Conservation (phyloP, 192 early-diverging fungal species). For the Paraglomus brasilianum region DNA sequence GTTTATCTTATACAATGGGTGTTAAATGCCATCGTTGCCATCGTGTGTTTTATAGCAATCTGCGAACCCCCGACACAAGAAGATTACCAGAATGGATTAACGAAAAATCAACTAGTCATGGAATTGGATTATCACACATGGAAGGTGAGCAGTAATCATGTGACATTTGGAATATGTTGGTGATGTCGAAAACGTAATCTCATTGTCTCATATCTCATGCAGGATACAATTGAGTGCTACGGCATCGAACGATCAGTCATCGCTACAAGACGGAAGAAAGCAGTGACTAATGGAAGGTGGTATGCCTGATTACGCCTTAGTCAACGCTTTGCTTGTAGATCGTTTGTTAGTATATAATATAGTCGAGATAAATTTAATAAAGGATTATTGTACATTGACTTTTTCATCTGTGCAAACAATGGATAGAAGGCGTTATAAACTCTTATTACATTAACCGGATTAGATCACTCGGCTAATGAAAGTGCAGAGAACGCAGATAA, state of each 20-base stretch:
- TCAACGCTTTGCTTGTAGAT: too few relatives aligned
- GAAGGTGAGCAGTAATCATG: slow-evolving; percentile 47
- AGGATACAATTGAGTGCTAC: slow-evolving; percentile 68
- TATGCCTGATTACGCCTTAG: slow-evolving; percentile 20
- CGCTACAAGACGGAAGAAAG: slow-evolving; percentile 49
- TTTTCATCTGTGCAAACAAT: too few relatives aligned
- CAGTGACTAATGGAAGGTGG: slow-evolving; percentile 42
- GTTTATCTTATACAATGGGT: slow-evolving; percentile 2
- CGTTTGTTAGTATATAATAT: too few relatives aligned
- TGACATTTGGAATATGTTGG: background rate
- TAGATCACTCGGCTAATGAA: too few relatives aligned
- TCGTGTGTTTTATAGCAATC: slow-evolving; percentile 44
- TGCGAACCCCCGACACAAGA: slow-evolving; percentile 68
- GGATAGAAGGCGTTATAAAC: too few relatives aligned
- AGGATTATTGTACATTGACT: too few relatives aligned
- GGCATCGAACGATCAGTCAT: slow-evolving; percentile 60
- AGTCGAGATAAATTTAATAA: too few relatives aligned
- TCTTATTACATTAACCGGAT: too few relatives aligned
- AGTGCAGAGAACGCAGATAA: too few relatives aligned
- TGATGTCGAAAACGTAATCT: background rate
- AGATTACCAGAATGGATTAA: slow-evolving; percentile 61
- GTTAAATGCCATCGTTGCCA: slow-evolving; percentile 12
- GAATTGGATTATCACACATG: slow-evolving; percentile 66
- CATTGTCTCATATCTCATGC: background rate
- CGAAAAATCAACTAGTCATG: slow-evolving; percentile 80